A percentile compares a stretch with the other conserved stretches of the same genome.
phyloP scores from a whole-genome alignment of 345 rosid species.

The Boechera stricta region DNA sequence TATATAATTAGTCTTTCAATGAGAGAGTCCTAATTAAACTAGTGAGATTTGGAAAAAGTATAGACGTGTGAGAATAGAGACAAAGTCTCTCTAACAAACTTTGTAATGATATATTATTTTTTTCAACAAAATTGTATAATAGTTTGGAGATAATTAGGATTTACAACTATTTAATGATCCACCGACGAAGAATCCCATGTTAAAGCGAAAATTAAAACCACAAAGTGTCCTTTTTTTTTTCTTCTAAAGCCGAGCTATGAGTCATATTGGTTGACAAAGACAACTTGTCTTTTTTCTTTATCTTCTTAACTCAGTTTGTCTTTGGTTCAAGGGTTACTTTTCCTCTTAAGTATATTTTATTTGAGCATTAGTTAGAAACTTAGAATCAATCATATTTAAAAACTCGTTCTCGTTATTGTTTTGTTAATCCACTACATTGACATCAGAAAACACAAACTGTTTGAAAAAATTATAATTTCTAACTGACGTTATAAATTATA shows the following conservation, averaged over 20 bases:
- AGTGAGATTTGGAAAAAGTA: constrained; percentile 3
- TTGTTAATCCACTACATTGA: constrained; percentile 13
- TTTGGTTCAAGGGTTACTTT: no score
- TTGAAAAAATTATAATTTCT: not conserved
- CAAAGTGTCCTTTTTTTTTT: not conserved
- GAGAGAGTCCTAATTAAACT: constrained; percentile 30
- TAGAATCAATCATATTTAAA: not conserved
- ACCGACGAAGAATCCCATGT: constrained; percentile 47
- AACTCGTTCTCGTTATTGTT: not conserved
- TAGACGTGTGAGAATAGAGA: constrained; percentile 35
- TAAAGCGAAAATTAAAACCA: constrained; percentile 13
- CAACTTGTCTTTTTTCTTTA: not conserved
- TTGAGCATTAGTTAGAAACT: constrained; percentile 5
- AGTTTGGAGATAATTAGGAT: constrained; percentile 17
- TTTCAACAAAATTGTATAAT: constrained; percentile 1
- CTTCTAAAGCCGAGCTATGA: constrained; percentile 14
- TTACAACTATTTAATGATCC: constrained; percentile 34
- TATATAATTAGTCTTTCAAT: constrained; percentile 29
- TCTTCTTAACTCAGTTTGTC: no score
- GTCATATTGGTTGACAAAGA: constrained; percentile 21
- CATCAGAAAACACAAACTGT: not conserved
- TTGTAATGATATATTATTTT: constrained; percentile 8
- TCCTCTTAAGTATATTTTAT: not conserved
- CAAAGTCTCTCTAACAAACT: constrained; percentile 40
- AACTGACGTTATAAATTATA: not conserved